phyloP scores from a whole-genome alignment of 2,329 filamentous ascomycete species.

The Nectriaceae sp. region DNA sequence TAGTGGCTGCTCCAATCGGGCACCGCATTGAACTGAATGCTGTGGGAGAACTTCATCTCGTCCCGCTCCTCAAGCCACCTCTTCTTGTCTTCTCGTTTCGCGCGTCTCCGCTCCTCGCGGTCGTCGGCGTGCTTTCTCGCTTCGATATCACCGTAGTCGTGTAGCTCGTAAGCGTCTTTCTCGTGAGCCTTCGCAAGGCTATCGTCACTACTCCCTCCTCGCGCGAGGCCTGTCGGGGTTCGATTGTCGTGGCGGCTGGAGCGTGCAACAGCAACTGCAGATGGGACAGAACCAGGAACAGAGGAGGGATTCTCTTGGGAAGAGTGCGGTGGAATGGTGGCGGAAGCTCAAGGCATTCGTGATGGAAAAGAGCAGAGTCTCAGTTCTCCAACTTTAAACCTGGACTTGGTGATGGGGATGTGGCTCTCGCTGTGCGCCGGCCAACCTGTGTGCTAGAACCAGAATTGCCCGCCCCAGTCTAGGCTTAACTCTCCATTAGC shows the following conservation, averaged over 20 bases:
- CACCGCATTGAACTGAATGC: constrained; percentile 98
- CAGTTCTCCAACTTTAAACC: no score
- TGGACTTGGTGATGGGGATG: no score
- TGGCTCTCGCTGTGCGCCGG: no score
- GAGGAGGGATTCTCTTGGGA: constrained; percentile 41
- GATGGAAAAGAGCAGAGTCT: no score
- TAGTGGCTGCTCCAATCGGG: constrained; percentile 99
- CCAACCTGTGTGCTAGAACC: no score
- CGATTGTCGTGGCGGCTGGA: constrained; percentile 21
- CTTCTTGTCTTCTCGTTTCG: constrained; percentile 64
- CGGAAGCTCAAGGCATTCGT: no score
- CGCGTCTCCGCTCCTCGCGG: constrained; percentile 35
- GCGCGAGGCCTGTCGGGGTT: constrained; percentile 25
- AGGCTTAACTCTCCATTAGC: no score
- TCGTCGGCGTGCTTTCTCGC: constrained; percentile 18
- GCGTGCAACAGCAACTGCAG: constrained; percentile 12
- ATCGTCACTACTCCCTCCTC: constrained; percentile 39
- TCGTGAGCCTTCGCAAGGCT: constrained; percentile 6
- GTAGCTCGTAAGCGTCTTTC: constrained; percentile 42
- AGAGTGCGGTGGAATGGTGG: constrained; percentile 37
- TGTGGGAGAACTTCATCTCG: constrained; percentile 99
- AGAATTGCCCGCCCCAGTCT: no score
- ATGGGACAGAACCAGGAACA: constrained; percentile 25
- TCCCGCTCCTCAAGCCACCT: constrained; percentile 70
- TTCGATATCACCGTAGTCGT: constrained; percentile 34